Base-by-base conservation (phyloP, 768 basidiomycete genomes). In the Mycena haematopus region DNA sequence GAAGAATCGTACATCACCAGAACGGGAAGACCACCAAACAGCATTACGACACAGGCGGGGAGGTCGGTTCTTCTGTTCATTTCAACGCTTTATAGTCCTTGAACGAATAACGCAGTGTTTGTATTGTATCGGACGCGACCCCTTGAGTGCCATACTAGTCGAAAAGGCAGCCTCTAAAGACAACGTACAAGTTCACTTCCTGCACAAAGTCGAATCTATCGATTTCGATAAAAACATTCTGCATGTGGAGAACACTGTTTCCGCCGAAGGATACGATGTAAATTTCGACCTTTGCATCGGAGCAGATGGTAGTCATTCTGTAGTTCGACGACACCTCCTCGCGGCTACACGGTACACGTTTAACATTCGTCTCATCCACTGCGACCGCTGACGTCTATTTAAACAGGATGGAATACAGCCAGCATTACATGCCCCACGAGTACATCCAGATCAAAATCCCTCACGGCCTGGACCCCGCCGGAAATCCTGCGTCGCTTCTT, bases 371-470 rank as follows among this genome's bases (percentile, higher is more conserved):
- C 57, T 29, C 6, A 53, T 56, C 31, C n/a, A 19, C 10, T 11
- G 15, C 35, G 50, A 15, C 36, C 17, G 29, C 54, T 52, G 35
- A 63, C 22, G 14, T 25, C 19, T 19, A 14, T 40, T 24, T 52
- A 63, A 58, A 36, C 66, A 90, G 91, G 63, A 87, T 91, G 82
- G 81, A 91, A 75, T 91, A 84, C 74, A 82, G 84, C 67, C 91
- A 92, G 71, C 82, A 84, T 68, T 92, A 90, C 76, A 88, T 92
- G 63, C 83, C 86, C n/a, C 88, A 92, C 68, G 88, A 89, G 56
- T 92, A 92, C 74, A 79, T 92, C 70, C 90, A 92, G 76, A 82
- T 92, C 31, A 86, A 84, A 76, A 87, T 92, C 80, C 88, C 89
- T 56, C 79, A 89, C 57, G 82, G 80, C 21, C 65, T 73, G 71